Evolutionary conservation across 1,284 basidiomycete species (phyloP), one percentile per base, ranked within the genome.

Genomic region (Microbotryum intermedium): DNA sequence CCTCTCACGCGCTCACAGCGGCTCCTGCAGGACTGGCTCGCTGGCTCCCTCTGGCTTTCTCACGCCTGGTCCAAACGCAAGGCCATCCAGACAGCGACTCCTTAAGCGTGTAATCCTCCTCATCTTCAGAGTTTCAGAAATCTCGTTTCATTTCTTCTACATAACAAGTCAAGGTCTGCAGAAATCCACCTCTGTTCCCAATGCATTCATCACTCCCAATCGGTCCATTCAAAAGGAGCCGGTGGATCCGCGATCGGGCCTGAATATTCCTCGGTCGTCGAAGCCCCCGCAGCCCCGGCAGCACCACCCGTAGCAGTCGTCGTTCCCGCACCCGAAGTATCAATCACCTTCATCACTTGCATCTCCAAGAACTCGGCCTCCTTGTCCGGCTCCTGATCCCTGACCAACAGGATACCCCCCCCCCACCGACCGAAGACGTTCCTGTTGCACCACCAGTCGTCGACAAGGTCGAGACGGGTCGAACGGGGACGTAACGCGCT

Each of bases 401-500:
- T 76, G 54, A 94, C 75, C 57, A 94, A 80, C 46, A 95, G 73
- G 60, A 94, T 90, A 20, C 89, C 90, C 47, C 89, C 89, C 21
- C 88, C 88, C 85, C 84, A 46, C 82, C 84, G 68, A 58, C 29
- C 7, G 58, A 51, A 30, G 62, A 48, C 11, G 60, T 25, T 16
- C 52, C 58, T 13, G 55, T 52, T 57, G 48, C 49, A 53, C 59
- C 26, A 53, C 46, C 34, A 61, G 59, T 29, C 58, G 26, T 23
- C 29, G 56, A 52, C 57, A 59, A 30, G 48, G 64, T 25, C 80
- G 79, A 23, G 84, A 85, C 42, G 0, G 88, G 82, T 51, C 93
- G 84, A 16, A 97, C 87, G n/a, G 94, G 93, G 63, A 87, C 84
- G 75, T 90, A 97, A 56, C 91, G 83, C 21, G 83, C 79, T 11